phyloP scores from a whole-genome alignment of 2,329 filamentous ascomycete genomes.

The Teratosphaeria nubilosa region DNA sequence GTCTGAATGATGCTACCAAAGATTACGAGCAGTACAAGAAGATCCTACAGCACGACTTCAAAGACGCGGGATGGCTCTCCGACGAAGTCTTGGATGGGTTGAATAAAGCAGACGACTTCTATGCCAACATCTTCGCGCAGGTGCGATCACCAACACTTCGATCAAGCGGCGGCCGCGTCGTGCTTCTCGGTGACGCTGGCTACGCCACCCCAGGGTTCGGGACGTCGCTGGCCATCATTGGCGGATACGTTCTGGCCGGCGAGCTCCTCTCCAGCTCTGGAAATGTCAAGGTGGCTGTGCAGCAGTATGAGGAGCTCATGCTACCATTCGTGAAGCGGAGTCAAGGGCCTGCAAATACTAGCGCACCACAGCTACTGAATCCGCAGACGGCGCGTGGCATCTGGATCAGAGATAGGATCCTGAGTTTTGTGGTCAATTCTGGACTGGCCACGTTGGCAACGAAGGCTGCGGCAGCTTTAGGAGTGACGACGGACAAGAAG shows the following conservation, averaged over 20 bases:
- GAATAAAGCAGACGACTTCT: constrained; percentile 19
- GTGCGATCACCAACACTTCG: constrained; percentile 24
- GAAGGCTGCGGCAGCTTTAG: constrained; percentile 3
- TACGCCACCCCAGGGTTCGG: constrained; percentile 15
- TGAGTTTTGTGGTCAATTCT: constrained; percentile 9
- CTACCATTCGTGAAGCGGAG: constrained; percentile 9
- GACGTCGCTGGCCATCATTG: constrained; percentile 15
- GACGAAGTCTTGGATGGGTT: constrained; percentile 29
- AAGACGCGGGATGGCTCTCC: constrained; percentile 22
- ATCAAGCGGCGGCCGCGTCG: constrained; percentile 21
- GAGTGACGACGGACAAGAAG: constrained; percentile 7
- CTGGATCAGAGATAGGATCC: constrained; percentile 11
- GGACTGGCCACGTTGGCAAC: constrained; percentile 7
- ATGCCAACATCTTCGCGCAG: constrained; percentile 17
- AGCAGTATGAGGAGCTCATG: constrained; percentile 12
- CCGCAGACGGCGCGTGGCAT: constrained; percentile 25
- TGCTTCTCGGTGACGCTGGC: constrained; percentile 18
- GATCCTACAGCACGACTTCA: constrained; percentile 15
- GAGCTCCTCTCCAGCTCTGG: constrained; percentile 9
- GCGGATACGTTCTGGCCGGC: constrained; percentile 18
- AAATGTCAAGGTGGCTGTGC: constrained; percentile 7
- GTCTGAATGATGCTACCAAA: constrained; percentile 19
- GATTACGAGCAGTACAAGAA: constrained; percentile 11
- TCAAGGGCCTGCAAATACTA: constrained; percentile 4
- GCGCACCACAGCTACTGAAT: constrained; percentile 15